These are phyloP conservation scores for Baorangia bicolor DNA, from an alignment of 768 basidiomycete species.

Conservation along the genomic window DNA sequence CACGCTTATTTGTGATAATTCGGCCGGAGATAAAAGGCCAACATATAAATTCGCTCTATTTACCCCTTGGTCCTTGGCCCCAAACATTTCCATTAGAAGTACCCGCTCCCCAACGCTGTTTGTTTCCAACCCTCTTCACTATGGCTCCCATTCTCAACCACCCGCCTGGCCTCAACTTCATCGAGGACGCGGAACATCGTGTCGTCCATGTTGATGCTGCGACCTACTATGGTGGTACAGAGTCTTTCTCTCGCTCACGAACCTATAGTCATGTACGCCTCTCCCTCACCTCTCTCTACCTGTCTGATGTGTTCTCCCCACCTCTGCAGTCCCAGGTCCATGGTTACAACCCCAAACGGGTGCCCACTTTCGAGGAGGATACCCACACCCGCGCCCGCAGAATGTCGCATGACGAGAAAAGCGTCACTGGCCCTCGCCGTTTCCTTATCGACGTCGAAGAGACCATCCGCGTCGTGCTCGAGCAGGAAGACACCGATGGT, in stretches of 20 bases:
- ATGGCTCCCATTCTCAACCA: conserved; percentile 71
- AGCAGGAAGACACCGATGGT: conserved; percentile 97
- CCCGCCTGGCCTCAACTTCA: conserved; percentile 61
- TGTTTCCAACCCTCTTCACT: neutral
- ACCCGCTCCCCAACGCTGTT: neutral
- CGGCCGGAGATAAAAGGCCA: conserved; percentile 11
- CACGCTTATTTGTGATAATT: conserved; percentile 17
- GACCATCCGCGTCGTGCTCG: conserved; percentile 92
- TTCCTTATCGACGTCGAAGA: conserved; percentile 98
- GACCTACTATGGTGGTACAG: conserved; percentile 79
- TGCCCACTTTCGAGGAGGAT: conserved; percentile 76
- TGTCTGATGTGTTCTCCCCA: conserved; percentile 18
- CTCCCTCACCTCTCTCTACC: conserved; percentile 1
- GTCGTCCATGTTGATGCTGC: conserved; percentile 66
- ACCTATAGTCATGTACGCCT: conserved; percentile 81
- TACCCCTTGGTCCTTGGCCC: conserved; percentile 13
- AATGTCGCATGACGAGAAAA: conserved; percentile 92
- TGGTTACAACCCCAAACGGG: conserved; percentile 67
- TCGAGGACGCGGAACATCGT: conserved; percentile 55
- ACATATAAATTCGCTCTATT: conserved; percentile 18
- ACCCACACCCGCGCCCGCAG: conserved; percentile 70
- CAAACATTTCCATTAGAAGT: neutral
- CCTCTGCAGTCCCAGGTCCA: conserved; percentile 61
- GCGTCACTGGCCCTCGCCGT: conserved; percentile 72
- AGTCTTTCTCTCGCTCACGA: conserved; percentile 76